A percentile compares a stretch with the other conserved stretches of the same genome.
These are phyloP conservation scores for Cyberlindnera bimundalis DNA, from an alignment of 805 yeast genomes.

Conservation along the genomic window DNA sequence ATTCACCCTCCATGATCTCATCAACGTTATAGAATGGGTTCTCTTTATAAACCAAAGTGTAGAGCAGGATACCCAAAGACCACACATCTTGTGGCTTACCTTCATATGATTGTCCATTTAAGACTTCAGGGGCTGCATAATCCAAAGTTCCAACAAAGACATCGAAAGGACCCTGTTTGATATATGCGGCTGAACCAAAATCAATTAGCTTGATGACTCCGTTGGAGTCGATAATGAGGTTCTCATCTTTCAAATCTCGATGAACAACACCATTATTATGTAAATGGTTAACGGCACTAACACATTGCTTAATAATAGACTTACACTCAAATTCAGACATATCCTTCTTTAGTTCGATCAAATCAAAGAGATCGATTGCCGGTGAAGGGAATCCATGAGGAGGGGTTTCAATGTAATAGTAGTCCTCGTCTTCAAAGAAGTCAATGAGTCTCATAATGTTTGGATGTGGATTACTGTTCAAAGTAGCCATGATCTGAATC, in stretches of 20 bases:
- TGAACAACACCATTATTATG: slow-evolving; percentile 88
- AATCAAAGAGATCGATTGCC: slow-evolving; percentile 89
- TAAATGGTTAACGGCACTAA: slow-evolving; percentile 73
- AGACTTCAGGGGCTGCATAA: slow-evolving; percentile 96
- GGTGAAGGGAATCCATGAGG: slow-evolving; percentile 82
- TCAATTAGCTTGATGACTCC: slow-evolving; percentile 85
- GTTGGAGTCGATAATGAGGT: slow-evolving; percentile 79
- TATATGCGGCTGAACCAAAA: slow-evolving; percentile 93
- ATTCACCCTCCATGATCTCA: slow-evolving; percentile 88
- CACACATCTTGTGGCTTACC: slow-evolving; percentile 96
- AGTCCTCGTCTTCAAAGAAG: slow-evolving; percentile 87
- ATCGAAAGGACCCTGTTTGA: slow-evolving; percentile 89
- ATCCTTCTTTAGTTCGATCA: slow-evolving; percentile 79
- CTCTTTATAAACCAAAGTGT: slow-evolving; percentile 88
- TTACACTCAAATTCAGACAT: slow-evolving; percentile 80
- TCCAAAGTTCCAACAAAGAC: slow-evolving; percentile 97
- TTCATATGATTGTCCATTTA: slow-evolving; percentile 81
- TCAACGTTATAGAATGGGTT: slow-evolving; percentile 95
- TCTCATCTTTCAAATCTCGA: slow-evolving; percentile 93
- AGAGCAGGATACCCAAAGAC: slow-evolving; percentile 91
- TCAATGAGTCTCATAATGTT: slow-evolving; percentile 83
- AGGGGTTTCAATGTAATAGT: slow-evolving; percentile 88
- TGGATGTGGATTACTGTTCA: slow-evolving; percentile 77
- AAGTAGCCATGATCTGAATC: slow-evolving; percentile 85
- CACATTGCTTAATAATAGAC: slow-evolving; percentile 74